Conservation (phyloP, 163 green algal species). For the Picocystis sp. region DNA sequence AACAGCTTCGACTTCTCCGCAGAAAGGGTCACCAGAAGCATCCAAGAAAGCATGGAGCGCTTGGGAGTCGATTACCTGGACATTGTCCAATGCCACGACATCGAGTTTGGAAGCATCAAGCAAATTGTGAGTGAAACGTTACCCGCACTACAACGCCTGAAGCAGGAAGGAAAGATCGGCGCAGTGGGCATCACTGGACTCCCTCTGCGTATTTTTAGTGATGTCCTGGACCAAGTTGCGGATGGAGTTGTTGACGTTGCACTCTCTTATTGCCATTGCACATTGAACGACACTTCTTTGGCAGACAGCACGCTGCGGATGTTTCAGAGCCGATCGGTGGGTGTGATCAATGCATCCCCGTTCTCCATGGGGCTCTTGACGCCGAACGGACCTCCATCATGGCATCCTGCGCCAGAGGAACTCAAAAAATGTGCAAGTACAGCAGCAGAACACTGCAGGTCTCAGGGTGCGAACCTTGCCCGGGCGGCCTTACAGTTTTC, state of each 20-base stretch:
- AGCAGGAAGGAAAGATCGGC: conserved; percentile 51
- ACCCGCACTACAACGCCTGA: conserved; percentile 64
- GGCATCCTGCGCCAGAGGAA: conserved; percentile 61
- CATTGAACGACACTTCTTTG: conserved; percentile 59
- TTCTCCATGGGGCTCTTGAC: conserved; percentile 86
- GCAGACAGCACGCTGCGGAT: neutral
- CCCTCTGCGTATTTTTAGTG: conserved; percentile 54
- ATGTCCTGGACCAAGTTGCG: conserved; percentile 50
- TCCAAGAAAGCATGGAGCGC: conserved; percentile 56
- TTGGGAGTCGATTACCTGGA: conserved; percentile 70
- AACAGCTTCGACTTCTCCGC: conserved; percentile 60
- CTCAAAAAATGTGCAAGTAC: conserved; percentile 31
- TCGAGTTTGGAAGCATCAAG: conserved; percentile 76
- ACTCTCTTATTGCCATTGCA: conserved; percentile 88
- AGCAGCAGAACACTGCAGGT: conserved; percentile 22
- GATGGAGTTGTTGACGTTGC: conserved; percentile 54
- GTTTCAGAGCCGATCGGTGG: conserved; percentile 26
- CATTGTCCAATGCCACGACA: conserved; percentile 85
- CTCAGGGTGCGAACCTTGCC: conserved; percentile 27
- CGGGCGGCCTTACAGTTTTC: conserved; percentile 33
- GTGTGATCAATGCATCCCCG: conserved; percentile 69
- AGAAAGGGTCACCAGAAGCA: conserved; percentile 41
- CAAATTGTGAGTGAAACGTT: conserved; percentile 81
- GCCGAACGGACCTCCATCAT: conserved; percentile 25
- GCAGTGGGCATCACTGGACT: conserved; percentile 80